Evolutionary conservation across 129 eudicot genomes (phyloP).

Genomic region (Tagetes patula): DNA sequence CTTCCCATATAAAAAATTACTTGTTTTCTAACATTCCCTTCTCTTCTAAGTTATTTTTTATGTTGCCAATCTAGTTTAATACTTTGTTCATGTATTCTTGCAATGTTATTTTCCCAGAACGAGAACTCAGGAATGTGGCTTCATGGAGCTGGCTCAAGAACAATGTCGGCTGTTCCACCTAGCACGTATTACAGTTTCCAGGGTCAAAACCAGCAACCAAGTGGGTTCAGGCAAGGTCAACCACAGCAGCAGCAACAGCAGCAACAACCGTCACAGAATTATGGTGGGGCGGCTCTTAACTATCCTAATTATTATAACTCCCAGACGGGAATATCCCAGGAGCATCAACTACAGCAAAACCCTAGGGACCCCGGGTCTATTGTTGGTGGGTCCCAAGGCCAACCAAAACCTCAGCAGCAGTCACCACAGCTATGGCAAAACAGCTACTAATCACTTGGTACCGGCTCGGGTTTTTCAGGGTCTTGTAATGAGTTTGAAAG

Average conservation of each 20-base stretch:
- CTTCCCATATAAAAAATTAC: not conserved
- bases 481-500: conserved; percentile 63
- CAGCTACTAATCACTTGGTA: conserved; percentile 54
- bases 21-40: not conserved
- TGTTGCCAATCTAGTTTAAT: not conserved
- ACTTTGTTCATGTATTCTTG: not conserved
- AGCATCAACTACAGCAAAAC: conserved; percentile 76
- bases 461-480: conserved; percentile 64
- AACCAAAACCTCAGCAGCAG: conserved; percentile 84
- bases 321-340: conserved; percentile 62
- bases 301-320: conserved; percentile 82
- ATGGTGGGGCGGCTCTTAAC: conserved; percentile 54
- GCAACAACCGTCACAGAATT: conserved; percentile 49
- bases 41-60: not conserved
- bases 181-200: conserved; percentile 78
- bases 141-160: conserved; percentile 81
- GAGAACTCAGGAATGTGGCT: conserved; percentile 70
- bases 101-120: conserved; percentile 25
- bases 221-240: conserved; percentile 79
- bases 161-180: conserved; percentile 70
- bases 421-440: conserved; percentile 86
- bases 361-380: conserved; percentile 60
- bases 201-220: conserved; percentile 78
- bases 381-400: conserved; percentile 66
- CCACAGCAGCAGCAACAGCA: conserved; percentile 56